Base-by-base conservation (phyloP, 345 rosid genomes). In the Hibiscus trionum region DNA sequence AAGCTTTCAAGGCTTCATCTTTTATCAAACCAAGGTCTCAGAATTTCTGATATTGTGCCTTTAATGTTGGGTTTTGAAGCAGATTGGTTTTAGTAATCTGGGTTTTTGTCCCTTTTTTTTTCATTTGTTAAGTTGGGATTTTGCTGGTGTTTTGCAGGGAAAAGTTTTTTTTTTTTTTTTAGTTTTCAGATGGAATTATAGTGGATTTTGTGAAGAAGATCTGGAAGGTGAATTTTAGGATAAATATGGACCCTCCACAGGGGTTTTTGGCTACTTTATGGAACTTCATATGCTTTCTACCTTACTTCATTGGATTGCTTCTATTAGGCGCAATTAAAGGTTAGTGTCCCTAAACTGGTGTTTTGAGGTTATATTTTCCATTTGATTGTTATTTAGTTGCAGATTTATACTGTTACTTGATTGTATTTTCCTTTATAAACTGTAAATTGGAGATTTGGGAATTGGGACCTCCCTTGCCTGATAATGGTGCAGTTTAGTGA, bases 321-420 rank as follows among this genome's bases (percentile, higher is more conserved):
- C 69, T 93, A 71, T 88, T 95, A 44, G 99, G 98, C 66, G 64
- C 79, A 66, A 72, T 82, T 63, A 95, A 95, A 85, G 99, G 99
- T 88, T 65, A 47, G 49, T 46, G 1, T 5, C 19, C 58, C 31
- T 63, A 9, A 65, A 33, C 59, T 61, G 35, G 15, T 31, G 29
- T 1, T 55, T 17, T 12, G 65, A 46, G 67, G 17, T 29, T 16
- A 17, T 29, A 12, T 72, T n/a, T 70, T 56, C 49, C 31, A 53
- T 17, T 16, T 58, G 15, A 39, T 15, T 60, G 27, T 39, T 7
- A 35, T 35, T 55, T 17, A 69, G 35, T 59, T 59, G 35, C 62
- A 59, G 35, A 59, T 26, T 59, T 26, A 59, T 27, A 11, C 10
- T 61, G 39, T 29, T 60, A 2, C 16, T 62, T 4, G 1, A 63